Base-by-base conservation (phyloP, 331 rosid genomes). In the Rosa hybrid region DNA sequence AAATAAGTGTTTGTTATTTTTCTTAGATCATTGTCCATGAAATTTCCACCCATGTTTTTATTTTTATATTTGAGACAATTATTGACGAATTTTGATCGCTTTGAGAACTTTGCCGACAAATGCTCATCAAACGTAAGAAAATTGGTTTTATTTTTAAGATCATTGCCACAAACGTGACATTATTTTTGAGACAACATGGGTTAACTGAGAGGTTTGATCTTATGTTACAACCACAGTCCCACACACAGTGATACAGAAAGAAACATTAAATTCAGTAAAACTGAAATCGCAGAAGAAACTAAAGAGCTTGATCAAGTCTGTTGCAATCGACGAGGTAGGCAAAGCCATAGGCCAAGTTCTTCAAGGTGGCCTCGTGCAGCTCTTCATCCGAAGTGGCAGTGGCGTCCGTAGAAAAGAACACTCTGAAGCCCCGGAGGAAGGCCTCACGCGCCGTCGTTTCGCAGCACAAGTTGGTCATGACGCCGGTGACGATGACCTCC, bases 401-500 rank as follows among this genome's bases (percentile, higher is more conserved):
- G 0, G 96, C 92, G 51, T 92, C 95, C 0, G 87, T 80, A 0
- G 94, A 91, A 83, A 91, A 93, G 78, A 89, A 93, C 18, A 89
- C 97, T 30, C 94, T 87, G 38, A 84, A 89, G 1, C 92, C 97
- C 81, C 86, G 86, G 0, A 83, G 16, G 16, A 93, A 91, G 0
- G 91, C 96, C 0, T 88, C 96, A 75, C 94, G 92, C 87, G 94
- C 87, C 42, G 89, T 93, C 69, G 96, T 93, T 78, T 93, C 97
- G 20, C 96, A 93, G 88, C 94, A 93, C 44, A 91, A 9, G 79
- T 90, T 92, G 12, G 92, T 90, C 94, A 88, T 90, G 5, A 89
- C 94, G 2, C 92, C 96, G 0, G 88, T 82, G 67, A 93, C 89
- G 39, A 93, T 91, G 59, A 93, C 92, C 88, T 93, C 94, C 80